These are phyloP conservation scores for Ampelomyces quisqualis DNA, from an alignment of 2,329 filamentous ascomycete genomes.

Conservation along the genomic window DNA sequence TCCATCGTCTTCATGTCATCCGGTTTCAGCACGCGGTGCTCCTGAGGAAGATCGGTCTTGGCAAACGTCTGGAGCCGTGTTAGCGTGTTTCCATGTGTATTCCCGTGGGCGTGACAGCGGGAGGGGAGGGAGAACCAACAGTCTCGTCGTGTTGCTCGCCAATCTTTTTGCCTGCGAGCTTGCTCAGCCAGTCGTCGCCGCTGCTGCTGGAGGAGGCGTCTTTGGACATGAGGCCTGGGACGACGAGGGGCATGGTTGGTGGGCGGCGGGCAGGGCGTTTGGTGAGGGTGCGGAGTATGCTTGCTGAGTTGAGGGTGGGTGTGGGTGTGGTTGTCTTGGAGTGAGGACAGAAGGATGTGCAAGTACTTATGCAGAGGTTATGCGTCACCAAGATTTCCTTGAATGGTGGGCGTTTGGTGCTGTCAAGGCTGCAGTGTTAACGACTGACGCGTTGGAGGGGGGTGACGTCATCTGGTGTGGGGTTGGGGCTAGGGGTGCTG, in stretches of 20 bases:
- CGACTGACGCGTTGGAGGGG: neutral
- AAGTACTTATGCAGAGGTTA: neutral
- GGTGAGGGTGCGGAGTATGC: constrained; percentile 1
- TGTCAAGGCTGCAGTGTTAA: neutral
- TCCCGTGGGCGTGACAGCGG: neutral
- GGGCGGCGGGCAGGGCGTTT: constrained; percentile 7
- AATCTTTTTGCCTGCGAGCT: constrained; percentile 55
- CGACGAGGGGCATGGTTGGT: constrained; percentile 53
- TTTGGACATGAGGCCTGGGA: constrained; percentile 49
- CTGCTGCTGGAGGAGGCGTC: constrained; percentile 25
- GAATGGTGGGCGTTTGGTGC: neutral
- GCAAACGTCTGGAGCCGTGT: constrained; percentile 50
- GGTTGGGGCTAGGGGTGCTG: neutral
- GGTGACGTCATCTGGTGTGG: neutral
- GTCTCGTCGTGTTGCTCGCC: constrained; percentile 50
- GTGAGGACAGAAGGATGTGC: neutral
- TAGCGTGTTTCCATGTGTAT: neutral
- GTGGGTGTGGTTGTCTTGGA: neutral
- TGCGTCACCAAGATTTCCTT: neutral
- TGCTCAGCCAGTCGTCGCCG: constrained; percentile 48
- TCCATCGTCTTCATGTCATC: constrained; percentile 52
- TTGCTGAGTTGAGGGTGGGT: constrained; percentile 1
- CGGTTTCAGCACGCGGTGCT: constrained; percentile 51
- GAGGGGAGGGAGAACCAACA: constrained; percentile 31
- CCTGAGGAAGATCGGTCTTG: constrained; percentile 51